A percentile compares a stretch with the other conserved stretches of the same genome.
Conservation (phyloP, 192 early-diverging fungal genomes). For the Gonapodya prolifera region DNA sequence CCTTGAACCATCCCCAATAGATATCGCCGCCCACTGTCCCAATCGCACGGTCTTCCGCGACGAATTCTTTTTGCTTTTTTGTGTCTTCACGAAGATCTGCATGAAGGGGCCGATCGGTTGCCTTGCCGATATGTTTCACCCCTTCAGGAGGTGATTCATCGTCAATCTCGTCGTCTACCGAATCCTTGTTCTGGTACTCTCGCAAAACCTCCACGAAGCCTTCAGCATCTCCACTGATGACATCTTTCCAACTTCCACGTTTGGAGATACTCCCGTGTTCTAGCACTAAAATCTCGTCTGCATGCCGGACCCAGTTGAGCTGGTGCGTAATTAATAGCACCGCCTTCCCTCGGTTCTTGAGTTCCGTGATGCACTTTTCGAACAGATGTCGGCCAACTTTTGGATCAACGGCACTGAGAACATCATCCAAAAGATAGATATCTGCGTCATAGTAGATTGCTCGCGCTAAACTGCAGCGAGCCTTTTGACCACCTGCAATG, state of each 20-base stretch:
- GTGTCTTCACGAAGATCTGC: neutral
- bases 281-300: slow-evolving; percentile 4
- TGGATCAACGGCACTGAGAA: slow-evolving; percentile 5
- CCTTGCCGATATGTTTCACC: neutral
- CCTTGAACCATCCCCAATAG: neutral
- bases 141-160: neutral
- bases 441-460: slow-evolving; percentile 2
- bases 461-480: slow-evolving; percentile 1
- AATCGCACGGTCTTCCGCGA: slow-evolving; percentile 2
- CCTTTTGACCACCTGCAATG: slow-evolving; percentile 4
- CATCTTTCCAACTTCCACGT: slow-evolving; percentile 4
- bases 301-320: slow-evolving; percentile 1
- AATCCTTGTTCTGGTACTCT: neutral
- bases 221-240: neutral
- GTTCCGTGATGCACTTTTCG: neutral
- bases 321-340: slow-evolving; percentile 4
- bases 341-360: neutral
- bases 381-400: neutral
- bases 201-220: slow-evolving; percentile 5
- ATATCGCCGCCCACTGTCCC: neutral
- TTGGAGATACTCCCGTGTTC: neutral
- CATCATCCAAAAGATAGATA: slow-evolving; percentile 9
- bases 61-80: neutral
- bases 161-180: neutral
- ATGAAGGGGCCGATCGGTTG: neutral